Percentiles rank a stretch among this genome's conserved stretches.
phyloP scores from a whole-genome alignment of 2,329 filamentous ascomycete species.

The Colletotrichum australisinense region DNA sequence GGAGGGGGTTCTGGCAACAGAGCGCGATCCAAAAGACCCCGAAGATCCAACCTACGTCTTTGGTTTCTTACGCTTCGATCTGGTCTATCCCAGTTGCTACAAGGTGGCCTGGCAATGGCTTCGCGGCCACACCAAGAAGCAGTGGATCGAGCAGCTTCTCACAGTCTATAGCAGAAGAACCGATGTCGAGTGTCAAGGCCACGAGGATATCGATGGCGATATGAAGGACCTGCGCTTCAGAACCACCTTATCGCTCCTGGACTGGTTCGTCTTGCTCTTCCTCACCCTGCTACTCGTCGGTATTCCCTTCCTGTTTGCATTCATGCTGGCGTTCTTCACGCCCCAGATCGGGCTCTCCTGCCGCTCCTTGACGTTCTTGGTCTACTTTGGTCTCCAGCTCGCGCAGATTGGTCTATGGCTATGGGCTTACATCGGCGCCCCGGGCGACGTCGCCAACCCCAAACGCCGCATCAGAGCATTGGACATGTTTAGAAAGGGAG shows the following conservation, averaged over 20 bases:
- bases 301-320: not conserved
- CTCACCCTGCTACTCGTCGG: not conserved
- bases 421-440: not conserved
- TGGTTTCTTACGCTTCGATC: not conserved
- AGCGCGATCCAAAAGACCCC: not conserved
- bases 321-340: not conserved
- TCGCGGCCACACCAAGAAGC: not conserved
- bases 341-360: not conserved
- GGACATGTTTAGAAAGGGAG: not conserved
- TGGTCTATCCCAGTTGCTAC: not conserved
- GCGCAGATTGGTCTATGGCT: not conserved
- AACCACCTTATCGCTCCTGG: not conserved
- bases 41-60: not conserved
- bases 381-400: not conserved
- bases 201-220: not conserved
- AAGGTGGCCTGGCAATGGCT: not conserved
- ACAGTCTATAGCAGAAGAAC: rapidly evolving
- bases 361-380: not conserved
- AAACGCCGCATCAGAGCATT: too few species aligned
- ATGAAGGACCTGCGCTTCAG: not conserved
- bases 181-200: not conserved
- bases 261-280: not conserved
- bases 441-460: too few species aligned
- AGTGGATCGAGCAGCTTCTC: not conserved
- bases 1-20: not conserved